Evolutionary conservation across 176 grass and related monocot species (phyloP).

Genomic region (Aechmea fasciata): DNA sequence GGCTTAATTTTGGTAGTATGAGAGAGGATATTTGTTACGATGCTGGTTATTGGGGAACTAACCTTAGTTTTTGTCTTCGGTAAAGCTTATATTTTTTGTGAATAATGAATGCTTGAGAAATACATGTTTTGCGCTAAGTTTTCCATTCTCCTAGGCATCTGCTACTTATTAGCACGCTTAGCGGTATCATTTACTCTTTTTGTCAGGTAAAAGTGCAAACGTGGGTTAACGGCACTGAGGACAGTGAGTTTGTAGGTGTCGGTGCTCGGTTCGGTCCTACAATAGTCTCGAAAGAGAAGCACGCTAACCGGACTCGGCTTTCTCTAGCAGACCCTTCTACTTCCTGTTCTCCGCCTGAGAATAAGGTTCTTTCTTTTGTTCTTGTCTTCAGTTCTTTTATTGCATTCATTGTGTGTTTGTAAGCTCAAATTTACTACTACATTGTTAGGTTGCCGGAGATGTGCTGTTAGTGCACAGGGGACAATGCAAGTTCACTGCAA

Average conservation of each 20-base stretch:
- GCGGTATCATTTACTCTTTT: constrained; percentile 12
- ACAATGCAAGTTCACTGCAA: constrained; percentile 73
- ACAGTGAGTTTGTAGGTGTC: constrained; percentile 82
- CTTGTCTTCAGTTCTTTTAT: constrained; percentile 12
- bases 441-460: constrained; percentile 57
- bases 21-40: neutral
- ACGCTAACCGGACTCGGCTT: constrained; percentile 50
- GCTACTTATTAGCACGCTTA: neutral
- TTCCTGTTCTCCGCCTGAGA: constrained; percentile 41
- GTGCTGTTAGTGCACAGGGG: constrained; percentile 79
- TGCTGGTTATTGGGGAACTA: neutral
- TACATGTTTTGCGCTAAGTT: neutral
- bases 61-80: neutral
- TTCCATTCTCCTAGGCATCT: neutral
- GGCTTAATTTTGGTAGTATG: neutral
- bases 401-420: neutral
- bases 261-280: constrained; percentile 83
- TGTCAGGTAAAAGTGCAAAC: constrained; percentile 92
- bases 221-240: constrained; percentile 64
- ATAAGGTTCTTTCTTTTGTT: constrained; percentile 43
- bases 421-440: constrained; percentile 6
- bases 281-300: constrained; percentile 91
- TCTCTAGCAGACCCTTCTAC: constrained; percentile 55
- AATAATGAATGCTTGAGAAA: neutral
- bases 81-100: neutral